Evolutionary conservation across 345 rosid species (phyloP).

Genomic region (Murraya paniculata): DNA sequence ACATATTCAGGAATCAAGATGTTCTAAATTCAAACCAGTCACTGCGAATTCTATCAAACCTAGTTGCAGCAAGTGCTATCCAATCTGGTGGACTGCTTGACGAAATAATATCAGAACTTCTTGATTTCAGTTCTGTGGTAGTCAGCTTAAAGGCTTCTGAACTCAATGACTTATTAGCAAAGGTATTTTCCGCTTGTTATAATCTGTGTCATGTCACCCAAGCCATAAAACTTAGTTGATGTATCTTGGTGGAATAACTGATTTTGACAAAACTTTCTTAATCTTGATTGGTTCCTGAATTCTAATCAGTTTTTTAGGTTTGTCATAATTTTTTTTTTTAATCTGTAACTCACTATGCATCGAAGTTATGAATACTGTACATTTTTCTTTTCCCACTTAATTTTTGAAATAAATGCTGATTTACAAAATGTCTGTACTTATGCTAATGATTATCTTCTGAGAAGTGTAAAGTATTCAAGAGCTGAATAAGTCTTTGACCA

Average conservation of each 20-base stretch:
- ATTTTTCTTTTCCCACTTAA: not conserved
- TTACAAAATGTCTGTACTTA: not conserved
- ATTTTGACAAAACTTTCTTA: not conserved
- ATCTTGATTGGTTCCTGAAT: not conserved
- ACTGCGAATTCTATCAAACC: slow-evolving; percentile 76
- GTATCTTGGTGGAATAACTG: not conserved
- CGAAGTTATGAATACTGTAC: not conserved
- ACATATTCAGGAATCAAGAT: slow-evolving; percentile 65
- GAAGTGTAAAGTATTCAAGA: slow-evolving; percentile 4
- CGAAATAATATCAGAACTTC: slow-evolving; percentile 64
- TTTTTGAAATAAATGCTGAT: not conserved
- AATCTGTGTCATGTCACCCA: not conserved
- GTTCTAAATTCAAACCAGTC: slow-evolving; percentile 65
- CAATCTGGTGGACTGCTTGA: slow-evolving; percentile 51
- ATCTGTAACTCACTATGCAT: too few species aligned
- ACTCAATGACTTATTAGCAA: slow-evolving; percentile 56
- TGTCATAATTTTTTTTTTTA: not conserved
- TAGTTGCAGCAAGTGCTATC: slow-evolving; percentile 72
- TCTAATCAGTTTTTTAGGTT: not conserved
- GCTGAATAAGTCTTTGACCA: not conserved
- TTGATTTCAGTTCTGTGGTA: slow-evolving; percentile 54
- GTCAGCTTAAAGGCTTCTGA: slow-evolving; percentile 59
- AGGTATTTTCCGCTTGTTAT: slow-evolving; percentile 45
- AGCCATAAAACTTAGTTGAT: not conserved
- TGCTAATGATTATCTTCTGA: not conserved